Conservation (phyloP, 2,329 filamentous ascomycete genomes). For the Beauveria caledonica region DNA sequence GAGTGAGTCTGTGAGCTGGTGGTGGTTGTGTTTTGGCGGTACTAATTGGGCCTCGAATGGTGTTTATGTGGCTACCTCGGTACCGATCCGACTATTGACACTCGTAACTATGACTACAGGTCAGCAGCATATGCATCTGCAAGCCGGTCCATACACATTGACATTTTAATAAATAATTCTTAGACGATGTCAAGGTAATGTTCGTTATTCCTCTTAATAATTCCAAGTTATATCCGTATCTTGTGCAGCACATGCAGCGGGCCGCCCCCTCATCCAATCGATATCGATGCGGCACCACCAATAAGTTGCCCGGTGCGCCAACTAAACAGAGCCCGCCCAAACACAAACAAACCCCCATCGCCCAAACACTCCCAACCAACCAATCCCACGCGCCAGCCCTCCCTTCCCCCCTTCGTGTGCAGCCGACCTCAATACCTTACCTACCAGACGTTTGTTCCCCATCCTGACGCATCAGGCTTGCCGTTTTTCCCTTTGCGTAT, state of each 20-base stretch:
- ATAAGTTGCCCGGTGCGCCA: neutral
- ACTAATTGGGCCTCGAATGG: no score
- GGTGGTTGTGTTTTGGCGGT: no score
- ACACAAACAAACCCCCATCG: conserved; percentile 2
- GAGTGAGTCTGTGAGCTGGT: no score
- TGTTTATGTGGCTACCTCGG: no score
- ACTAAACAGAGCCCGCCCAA: conserved; percentile 2
- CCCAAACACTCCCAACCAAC: neutral
- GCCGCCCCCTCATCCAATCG: neutral
- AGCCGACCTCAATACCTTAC: neutral
- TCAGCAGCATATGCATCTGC: neutral
- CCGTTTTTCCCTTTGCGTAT: neutral
- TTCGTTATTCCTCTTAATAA: no score
- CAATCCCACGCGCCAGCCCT: neutral
- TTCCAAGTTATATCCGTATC: neutral
- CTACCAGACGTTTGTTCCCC: neutral
- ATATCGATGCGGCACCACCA: neutral
- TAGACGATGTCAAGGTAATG: no score
- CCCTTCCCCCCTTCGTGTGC: neutral
- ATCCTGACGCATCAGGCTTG: neutral
- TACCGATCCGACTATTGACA: no score
- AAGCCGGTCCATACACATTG: neutral
- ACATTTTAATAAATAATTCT: neutral
- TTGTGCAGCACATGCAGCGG: neutral
- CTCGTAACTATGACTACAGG: no score